Evolutionary conservation across 2,329 filamentous ascomycete species (phyloP).

Genomic region (Aspergillus fumigatiaffinis): DNA sequence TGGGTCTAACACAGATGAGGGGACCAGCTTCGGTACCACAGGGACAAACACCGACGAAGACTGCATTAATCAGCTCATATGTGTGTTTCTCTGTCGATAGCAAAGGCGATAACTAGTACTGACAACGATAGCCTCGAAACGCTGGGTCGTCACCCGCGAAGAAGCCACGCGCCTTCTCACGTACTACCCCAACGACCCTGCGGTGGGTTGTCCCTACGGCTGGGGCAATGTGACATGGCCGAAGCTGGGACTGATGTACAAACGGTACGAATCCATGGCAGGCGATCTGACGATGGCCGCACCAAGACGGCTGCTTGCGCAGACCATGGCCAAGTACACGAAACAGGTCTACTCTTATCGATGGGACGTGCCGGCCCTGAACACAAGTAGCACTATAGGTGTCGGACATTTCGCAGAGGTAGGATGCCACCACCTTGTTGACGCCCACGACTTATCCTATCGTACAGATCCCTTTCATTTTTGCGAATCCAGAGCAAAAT

Average conservation of each 20-base stretch:
- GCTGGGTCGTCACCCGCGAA: conserved; percentile 23
- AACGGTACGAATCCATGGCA: conserved; percentile 29
- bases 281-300: conserved; percentile 27
- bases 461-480: conserved; percentile 29
- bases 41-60: conserved; percentile 53
- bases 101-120: conserved; percentile 8
- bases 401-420: conserved; percentile 31
- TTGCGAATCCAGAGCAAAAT: conserved; percentile 27
- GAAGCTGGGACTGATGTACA: conserved; percentile 22
- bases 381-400: conserved; percentile 22
- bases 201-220: conserved; percentile 46
- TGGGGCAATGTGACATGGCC: conserved; percentile 32
- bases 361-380: conserved; percentile 28
- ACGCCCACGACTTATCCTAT: not conserved
- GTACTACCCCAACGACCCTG: conserved; percentile 51
- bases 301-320: conserved; percentile 25
- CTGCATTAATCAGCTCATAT: conserved; percentile 38
- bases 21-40: conserved; percentile 51
- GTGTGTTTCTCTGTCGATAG: conserved; percentile 10
- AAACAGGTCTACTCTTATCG: conserved; percentile 24
- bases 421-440: not conserved
- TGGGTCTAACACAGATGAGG: conserved; percentile 65
- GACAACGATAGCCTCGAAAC: conserved; percentile 18
- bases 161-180: conserved; percentile 39
- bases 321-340: conserved; percentile 19